These are phyloP conservation scores for Curvularia lunata DNA, from an alignment of 2,329 filamentous ascomycete species.

Conservation along the genomic window DNA sequence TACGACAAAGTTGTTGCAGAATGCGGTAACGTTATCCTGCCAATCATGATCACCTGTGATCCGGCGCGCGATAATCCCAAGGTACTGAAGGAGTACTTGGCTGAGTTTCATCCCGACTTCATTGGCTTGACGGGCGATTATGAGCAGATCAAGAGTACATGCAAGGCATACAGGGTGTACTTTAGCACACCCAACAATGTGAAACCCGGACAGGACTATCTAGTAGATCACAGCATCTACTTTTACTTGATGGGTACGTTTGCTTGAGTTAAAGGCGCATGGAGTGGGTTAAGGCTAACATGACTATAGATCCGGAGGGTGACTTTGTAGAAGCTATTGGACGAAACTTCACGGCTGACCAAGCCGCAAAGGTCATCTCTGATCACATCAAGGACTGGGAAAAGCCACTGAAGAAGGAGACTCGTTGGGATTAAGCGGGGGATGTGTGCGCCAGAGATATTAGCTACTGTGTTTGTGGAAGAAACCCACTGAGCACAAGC, in stretches of 20 bases:
- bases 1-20: slow-evolving; percentile 70
- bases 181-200: slow-evolving; percentile 91
- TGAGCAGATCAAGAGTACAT: slow-evolving; percentile 90
- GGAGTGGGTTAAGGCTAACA: slow-evolving; percentile 22
- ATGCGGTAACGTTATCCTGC: slow-evolving; percentile 64
- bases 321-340: slow-evolving; percentile 98
- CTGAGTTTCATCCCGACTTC: slow-evolving; percentile 87
- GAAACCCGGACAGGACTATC: slow-evolving; percentile 91
- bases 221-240: slow-evolving; percentile 99
- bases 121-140: slow-evolving; percentile 92
- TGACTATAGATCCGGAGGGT: slow-evolving; percentile 79
- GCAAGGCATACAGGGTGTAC: slow-evolving; percentile 96
- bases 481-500: neutral
- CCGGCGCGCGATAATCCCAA: slow-evolving; percentile 87
- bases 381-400: slow-evolving; percentile 85
- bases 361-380: slow-evolving; percentile 81
- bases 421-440: slow-evolving; percentile 33
- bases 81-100: slow-evolving; percentile 82
- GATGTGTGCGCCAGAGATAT: neutral
- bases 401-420: slow-evolving; percentile 59
- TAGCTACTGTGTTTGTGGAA: neutral
- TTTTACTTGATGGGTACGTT: slow-evolving; percentile 91
- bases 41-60: slow-evolving; percentile 95
- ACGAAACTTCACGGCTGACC: slow-evolving; percentile 87
- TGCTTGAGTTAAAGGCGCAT: neutral